phyloP scores from a whole-genome alignment of 2,329 filamentous ascomycete species.

The Aureobasidium sp. region DNA sequence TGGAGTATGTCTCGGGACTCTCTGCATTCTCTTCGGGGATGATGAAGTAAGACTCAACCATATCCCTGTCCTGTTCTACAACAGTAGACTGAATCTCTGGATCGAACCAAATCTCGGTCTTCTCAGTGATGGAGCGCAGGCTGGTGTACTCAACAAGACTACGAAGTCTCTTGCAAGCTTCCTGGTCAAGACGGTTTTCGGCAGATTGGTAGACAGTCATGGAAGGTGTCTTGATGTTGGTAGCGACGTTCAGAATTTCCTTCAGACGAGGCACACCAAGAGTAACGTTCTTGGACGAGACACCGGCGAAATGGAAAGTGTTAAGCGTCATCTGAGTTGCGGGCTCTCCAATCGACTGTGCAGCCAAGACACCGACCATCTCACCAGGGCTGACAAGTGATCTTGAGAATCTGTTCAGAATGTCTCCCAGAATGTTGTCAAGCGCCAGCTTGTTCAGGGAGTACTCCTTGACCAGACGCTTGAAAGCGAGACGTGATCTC shows the following conservation, averaged over 20 bases:
- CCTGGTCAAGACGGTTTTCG: conserved; percentile 57
- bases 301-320: conserved; percentile 99
- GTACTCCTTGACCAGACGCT: conserved; percentile 79
- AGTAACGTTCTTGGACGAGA: conserved; percentile 98
- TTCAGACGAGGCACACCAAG: conserved; percentile 98
- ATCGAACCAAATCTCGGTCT: conserved; percentile 96
- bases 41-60: conserved; percentile 95
- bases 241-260: conserved; percentile 97
- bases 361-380: conserved; percentile 96
- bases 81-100: conserved; percentile 79
- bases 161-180: conserved; percentile 76
- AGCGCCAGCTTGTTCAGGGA: conserved; percentile 86
- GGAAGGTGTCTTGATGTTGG: conserved; percentile 96
- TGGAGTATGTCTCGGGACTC: conserved; percentile 63
- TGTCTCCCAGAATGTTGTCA: conserved; percentile 82
- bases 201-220: conserved; percentile 85
- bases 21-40: conserved; percentile 76
- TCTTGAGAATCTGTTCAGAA: conserved; percentile 81
- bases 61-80: conserved; percentile 81
- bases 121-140: conserved; percentile 79
- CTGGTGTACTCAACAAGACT: conserved; percentile 92
- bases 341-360: conserved; percentile 96
- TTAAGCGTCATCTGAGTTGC: conserved; percentile 99
- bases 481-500: conserved; percentile 84
- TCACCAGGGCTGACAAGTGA: conserved; percentile 87